Conservation (phyloP, 2,329 filamentous ascomycete species). For the Septoria petroselini region DNA sequence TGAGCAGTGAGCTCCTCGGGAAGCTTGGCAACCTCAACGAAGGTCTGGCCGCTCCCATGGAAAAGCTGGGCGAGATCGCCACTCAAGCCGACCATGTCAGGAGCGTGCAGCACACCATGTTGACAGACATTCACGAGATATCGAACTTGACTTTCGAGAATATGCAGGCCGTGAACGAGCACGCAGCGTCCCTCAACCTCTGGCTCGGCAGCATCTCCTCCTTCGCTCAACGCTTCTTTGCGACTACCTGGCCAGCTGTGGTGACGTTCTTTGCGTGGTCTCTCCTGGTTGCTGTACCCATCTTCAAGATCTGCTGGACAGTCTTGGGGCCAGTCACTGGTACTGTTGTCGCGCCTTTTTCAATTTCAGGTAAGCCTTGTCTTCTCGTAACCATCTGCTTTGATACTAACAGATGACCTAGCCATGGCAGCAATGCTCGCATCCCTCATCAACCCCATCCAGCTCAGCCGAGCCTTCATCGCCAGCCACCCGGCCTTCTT, state of each 20-base stretch:
- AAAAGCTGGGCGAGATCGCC: slow-evolving; percentile 6
- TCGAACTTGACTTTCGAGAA: neutral
- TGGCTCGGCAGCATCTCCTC: neutral
- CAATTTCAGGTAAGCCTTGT: neutral
- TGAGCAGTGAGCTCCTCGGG: slow-evolving; percentile 1
- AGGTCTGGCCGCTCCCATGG: slow-evolving; percentile 1
- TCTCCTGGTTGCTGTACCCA: neutral
- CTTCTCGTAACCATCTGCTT: neutral
- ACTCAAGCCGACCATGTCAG: slow-evolving; percentile 2
- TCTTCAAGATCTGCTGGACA: neutral
- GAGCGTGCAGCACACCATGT: neutral
- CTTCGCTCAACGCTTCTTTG: neutral
- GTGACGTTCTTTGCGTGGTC: neutral
- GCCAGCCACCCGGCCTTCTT: neutral
- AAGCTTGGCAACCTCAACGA: slow-evolving; percentile 2
- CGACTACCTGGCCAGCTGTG: neutral
- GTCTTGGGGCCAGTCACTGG: neutral
- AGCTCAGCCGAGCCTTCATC: neutral
- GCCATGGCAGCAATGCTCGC: neutral
- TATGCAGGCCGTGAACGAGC: neutral
- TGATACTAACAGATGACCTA: neutral
- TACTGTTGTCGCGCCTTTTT: neutral
- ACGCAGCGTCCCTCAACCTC: neutral
- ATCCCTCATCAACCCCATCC: neutral
- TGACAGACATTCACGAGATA: neutral